phyloP scores from a whole-genome alignment of 768 basidiomycete species.

The Rhodotorula paludigena region DNA sequence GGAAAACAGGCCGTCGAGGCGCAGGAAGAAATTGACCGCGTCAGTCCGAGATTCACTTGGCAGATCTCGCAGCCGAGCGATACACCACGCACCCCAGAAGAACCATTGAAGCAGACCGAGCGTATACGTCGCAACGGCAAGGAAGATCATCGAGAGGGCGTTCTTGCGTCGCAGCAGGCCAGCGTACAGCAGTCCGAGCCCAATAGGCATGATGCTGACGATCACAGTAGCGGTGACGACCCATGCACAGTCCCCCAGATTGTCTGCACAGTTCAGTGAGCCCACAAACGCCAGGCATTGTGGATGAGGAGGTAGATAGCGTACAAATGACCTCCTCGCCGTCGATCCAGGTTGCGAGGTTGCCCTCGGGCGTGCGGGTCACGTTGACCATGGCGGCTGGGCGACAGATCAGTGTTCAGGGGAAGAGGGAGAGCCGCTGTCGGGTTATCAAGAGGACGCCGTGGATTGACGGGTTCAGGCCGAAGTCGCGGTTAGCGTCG shows the following conservation, averaged over 20 bases:
- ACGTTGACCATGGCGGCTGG: neutral
- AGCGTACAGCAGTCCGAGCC: slow-evolving; percentile 4
- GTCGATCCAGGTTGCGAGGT: neutral
- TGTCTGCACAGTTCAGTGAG: too few species aligned
- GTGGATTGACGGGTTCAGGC: too few species aligned
- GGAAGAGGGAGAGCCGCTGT: too few species aligned
- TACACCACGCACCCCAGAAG: too few species aligned
- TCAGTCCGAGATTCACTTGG: too few species aligned
- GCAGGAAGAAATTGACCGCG: too few species aligned
- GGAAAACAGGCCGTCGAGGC: too few species aligned
- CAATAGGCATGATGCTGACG: neutral
- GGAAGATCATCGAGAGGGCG: slow-evolving; percentile 50
- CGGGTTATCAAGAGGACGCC: too few species aligned
- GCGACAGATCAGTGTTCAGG: too few species aligned
- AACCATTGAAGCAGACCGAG: slow-evolving; percentile 45
- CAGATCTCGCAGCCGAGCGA: too few species aligned
- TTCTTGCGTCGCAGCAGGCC: slow-evolving; percentile 49
- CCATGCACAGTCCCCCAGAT: neutral
- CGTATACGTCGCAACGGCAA: slow-evolving; percentile 46
- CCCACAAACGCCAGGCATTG: too few species aligned
- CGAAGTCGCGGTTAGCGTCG: too few species aligned
- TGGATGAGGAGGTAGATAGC: neutral
- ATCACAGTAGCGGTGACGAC: neutral
- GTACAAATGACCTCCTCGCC: neutral
- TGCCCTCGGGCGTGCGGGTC: neutral